Evolutionary conservation across 352 stramenopile genomes (phyloP).

Genomic region (Phytophthora fragariaefolia): DNA sequence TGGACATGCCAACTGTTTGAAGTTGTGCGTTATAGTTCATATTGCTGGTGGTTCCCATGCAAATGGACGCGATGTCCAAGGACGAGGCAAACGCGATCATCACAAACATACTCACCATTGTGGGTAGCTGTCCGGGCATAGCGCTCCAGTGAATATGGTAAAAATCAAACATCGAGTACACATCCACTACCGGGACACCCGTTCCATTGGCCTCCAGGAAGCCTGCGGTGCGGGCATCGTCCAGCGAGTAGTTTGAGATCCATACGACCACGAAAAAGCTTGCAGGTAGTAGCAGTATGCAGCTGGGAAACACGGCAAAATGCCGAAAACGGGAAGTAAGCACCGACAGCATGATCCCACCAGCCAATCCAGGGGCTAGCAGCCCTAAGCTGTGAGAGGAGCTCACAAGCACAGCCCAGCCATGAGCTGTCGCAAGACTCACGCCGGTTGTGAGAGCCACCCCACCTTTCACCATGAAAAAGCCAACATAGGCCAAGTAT

Average conservation of each 20-base stretch:
- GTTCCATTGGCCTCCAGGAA: constrained; percentile 74
- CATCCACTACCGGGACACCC: constrained; percentile 43
- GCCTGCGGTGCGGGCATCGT: constrained; percentile 87
- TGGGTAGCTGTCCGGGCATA: constrained; percentile 72
- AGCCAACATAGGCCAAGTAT: constrained; percentile 97
- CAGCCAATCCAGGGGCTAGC: constrained; percentile 74
- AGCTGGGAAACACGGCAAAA: constrained; percentile 70
- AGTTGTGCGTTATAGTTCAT: constrained; percentile 96
- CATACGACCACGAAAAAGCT: constrained; percentile 91
- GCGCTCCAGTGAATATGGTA: constrained; percentile 77
- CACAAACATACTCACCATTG: constrained; percentile 93
- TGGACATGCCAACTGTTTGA: constrained; percentile 93
- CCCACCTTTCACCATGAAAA: constrained; percentile 94
- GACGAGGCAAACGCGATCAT: constrained; percentile 95
- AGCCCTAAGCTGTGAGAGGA: constrained; percentile 66
- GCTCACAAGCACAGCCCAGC: constrained; percentile 74
- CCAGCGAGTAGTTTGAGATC: constrained; percentile 70
- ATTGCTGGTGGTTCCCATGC: constrained; percentile 92
- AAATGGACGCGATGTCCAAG: constrained; percentile 95
- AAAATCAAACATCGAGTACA: constrained; percentile 79
- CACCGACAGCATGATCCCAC: constrained; percentile 75
- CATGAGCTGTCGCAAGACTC: constrained; percentile 68
- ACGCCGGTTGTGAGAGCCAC: constrained; percentile 87
- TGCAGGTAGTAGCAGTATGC: constrained; percentile 55
- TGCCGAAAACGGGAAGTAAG: constrained; percentile 72